A percentile compares a stretch with the other conserved stretches of the same genome.
Evolutionary conservation across 1,284 basidiomycete genomes (phyloP).

Genomic region (Ustilago cynodontis): DNA sequence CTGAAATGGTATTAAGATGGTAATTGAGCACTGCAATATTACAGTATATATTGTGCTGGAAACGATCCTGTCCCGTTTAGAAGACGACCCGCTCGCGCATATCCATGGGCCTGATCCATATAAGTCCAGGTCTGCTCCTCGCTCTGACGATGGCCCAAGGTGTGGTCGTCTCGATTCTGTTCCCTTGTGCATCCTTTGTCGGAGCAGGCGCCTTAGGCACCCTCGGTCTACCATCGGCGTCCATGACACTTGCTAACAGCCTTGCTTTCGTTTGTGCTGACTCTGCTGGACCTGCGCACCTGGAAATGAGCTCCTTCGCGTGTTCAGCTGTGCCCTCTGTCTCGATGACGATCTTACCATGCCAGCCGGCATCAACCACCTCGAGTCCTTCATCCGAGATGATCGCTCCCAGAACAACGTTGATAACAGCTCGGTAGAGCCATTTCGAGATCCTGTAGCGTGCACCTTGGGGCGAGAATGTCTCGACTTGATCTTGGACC

Average conservation of each 20-base stretch:
- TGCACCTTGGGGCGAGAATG: constrained; percentile 67
- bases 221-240: constrained; percentile 17
- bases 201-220: constrained; percentile 35
- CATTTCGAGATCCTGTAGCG: constrained; percentile 70
- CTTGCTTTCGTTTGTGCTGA: constrained; percentile 49
- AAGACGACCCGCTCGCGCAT: constrained; percentile 52
- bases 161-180: constrained; percentile 42
- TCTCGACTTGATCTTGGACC: constrained; percentile 70
- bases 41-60: background rate
- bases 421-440: constrained; percentile 70
- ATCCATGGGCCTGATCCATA: constrained; percentile 60
- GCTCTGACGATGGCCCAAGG: constrained; percentile 62
- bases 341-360: constrained; percentile 62
- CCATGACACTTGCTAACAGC: constrained; percentile 58
- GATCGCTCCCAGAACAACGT: constrained; percentile 53
- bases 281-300: constrained; percentile 59
- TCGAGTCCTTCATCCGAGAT: constrained; percentile 52
- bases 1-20: background rate
- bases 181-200: constrained; percentile 33
- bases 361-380: constrained; percentile 55
- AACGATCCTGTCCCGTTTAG: constrained; percentile 2
- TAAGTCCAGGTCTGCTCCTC: constrained; percentile 56
- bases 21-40: constrained; percentile 1
- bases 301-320: constrained; percentile 58
- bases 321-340: constrained; percentile 67